Evolutionary conservation across 345 rosid genomes (phyloP).

Genomic region (Lepidium africanum): DNA sequence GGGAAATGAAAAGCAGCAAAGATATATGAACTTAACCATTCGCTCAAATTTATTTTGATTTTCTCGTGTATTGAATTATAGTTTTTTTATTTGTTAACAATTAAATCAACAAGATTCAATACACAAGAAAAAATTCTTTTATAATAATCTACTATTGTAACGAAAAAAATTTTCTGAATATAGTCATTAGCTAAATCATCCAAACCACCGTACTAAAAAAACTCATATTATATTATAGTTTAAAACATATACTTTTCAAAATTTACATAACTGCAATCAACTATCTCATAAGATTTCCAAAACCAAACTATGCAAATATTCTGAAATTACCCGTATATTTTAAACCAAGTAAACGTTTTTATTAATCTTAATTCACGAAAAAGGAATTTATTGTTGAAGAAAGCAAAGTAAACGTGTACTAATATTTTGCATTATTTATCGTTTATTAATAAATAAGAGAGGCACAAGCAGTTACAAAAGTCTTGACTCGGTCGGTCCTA

Average conservation of each 20-base stretch:
- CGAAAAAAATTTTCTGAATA: too few species aligned
- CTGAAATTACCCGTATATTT: neutral
- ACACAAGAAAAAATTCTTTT: too few species aligned
- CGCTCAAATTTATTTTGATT: too few species aligned
- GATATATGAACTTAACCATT: too few species aligned
- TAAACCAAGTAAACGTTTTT: neutral
- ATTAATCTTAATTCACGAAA: neutral
- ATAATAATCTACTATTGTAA: too few species aligned
- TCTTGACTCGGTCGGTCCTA: slow-evolving; percentile 15
- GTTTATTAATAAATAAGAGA: neutral
- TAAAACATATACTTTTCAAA: neutral
- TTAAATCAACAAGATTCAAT: too few species aligned
- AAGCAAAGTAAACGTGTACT: neutral
- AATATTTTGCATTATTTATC: neutral
- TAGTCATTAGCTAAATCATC: too few species aligned
- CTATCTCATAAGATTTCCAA: neutral
- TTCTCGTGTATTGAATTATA: too few species aligned
- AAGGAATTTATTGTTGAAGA: neutral
- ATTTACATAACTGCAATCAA: neutral
- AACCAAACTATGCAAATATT: neutral
- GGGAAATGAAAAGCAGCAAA: too few species aligned
- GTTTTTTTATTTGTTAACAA: too few species aligned
- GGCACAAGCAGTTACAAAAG: slow-evolving; percentile 15
- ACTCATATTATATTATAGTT: too few species aligned
- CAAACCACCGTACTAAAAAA: too few species aligned